These are phyloP conservation scores for Hypoxylon crocopeplum DNA, from an alignment of 495 filamentous ascomycete species.

Conservation along the genomic window DNA sequence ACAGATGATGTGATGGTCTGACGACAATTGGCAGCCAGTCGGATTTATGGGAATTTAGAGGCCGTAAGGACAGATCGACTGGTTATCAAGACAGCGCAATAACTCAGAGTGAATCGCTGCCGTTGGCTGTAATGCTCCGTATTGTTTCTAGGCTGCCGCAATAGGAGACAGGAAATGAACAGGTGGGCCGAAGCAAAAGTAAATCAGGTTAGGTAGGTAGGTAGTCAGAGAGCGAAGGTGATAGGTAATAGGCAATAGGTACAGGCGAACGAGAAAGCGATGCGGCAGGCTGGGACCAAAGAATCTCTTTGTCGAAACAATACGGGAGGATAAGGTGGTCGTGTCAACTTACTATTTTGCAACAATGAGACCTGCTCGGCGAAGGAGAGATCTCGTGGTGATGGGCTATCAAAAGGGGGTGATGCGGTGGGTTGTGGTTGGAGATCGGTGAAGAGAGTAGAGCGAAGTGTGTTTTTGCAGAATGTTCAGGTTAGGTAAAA, in stretches of 20 bases:
- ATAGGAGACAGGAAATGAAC: constrained; percentile 39
- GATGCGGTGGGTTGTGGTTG: constrained; percentile 38
- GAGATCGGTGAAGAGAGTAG: constrained; percentile 43
- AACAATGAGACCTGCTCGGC: constrained; percentile 47
- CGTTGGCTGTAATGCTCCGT: constrained; percentile 14
- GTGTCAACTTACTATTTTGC: constrained; percentile 40
- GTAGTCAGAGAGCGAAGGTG: neutral
- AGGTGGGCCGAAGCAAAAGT: constrained; percentile 19
- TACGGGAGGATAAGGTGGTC: no score
- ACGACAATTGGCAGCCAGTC: constrained; percentile 30
- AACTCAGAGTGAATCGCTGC: constrained; percentile 15
- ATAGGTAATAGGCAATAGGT: neutral
- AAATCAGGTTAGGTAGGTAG: constrained; percentile 9
- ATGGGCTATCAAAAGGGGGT: constrained; percentile 44
- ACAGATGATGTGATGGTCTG: constrained; percentile 29
- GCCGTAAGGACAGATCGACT: constrained; percentile 42
- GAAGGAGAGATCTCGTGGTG: constrained; percentile 46
- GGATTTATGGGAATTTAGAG: constrained; percentile 31
- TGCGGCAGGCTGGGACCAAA: constrained; percentile 12
- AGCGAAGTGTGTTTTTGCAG: constrained; percentile 32
- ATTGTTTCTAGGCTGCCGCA: constrained; percentile 38
- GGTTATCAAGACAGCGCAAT: constrained; percentile 29
- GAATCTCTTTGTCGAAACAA: constrained; percentile 35
- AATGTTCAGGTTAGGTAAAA: constrained; percentile 43
- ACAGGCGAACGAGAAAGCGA: constrained; percentile 21